These are phyloP conservation scores for Penicillium parvum DNA, from an alignment of 495 filamentous ascomycete genomes.

Conservation along the genomic window DNA sequence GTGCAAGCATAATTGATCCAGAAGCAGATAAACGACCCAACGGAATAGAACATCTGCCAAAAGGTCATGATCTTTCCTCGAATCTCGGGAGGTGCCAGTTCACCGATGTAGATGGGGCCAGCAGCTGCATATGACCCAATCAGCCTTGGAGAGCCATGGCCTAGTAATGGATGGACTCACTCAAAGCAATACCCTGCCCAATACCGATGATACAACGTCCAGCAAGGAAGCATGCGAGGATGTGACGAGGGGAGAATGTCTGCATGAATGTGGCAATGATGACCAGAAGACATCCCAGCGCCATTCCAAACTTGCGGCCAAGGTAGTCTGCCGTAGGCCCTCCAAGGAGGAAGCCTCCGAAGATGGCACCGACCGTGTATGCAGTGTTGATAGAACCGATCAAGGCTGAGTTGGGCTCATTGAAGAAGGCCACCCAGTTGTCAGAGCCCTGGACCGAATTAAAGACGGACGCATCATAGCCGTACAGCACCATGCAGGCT, in stretches of 20 bases:
- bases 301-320: slow-evolving; percentile 58
- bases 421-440: slow-evolving; percentile 57
- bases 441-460: slow-evolving; percentile 58
- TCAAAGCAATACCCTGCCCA: slow-evolving; percentile 61
- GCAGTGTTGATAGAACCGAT: slow-evolving; percentile 58
- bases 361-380: slow-evolving; percentile 60
- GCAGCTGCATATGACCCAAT: slow-evolving; percentile 32
- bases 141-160: not conserved
- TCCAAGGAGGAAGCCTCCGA: slow-evolving; percentile 58
- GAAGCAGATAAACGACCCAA: slow-evolving; percentile 60
- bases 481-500: slow-evolving; percentile 64
- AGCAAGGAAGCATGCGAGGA: slow-evolving; percentile 56
- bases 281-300: slow-evolving; percentile 50
- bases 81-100: slow-evolving; percentile 54
- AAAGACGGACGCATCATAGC: slow-evolving; percentile 63
- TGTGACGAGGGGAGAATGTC: slow-evolving; percentile 50
- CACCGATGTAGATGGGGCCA: slow-evolving; percentile 60
- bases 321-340: slow-evolving; percentile 53
- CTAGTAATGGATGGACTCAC: slow-evolving; percentile 30
- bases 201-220: slow-evolving; percentile 60
- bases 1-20: slow-evolving; percentile 57
- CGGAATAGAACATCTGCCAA: slow-evolving; percentile 64
- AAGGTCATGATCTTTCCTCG: slow-evolving; percentile 63
- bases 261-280: slow-evolving; percentile 61
- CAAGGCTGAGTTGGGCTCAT: slow-evolving; percentile 44